Conservation (phyloP, 352 stramenopile species). For the Pythium utonaiense region DNA sequence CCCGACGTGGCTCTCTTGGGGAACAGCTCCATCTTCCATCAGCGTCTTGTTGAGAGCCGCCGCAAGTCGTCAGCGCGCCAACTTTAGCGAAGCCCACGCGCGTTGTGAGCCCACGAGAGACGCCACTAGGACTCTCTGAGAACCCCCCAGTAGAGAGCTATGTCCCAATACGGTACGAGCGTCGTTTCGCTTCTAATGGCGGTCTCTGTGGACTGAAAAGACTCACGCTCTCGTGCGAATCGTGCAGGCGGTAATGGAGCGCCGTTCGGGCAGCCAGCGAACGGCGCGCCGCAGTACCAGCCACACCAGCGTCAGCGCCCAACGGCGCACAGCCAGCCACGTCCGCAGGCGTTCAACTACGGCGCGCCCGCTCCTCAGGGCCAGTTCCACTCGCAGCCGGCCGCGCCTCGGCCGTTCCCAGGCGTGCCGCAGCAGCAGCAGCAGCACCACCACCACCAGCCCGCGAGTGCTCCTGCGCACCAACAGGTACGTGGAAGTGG, state of each 20-base stretch:
- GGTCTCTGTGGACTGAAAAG: background rate
- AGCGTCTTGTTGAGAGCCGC: background rate
- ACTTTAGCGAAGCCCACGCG: background rate
- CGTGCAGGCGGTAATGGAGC: background rate
- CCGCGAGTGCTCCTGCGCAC: conserved; percentile 7
- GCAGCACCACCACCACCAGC: conserved; percentile 17
- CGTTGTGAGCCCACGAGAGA: background rate
- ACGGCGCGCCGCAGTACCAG: conserved; percentile 22
- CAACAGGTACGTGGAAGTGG: no score
- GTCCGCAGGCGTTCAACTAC: conserved; percentile 22
- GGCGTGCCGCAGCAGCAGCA: conserved; percentile 9
- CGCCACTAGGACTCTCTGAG: background rate
- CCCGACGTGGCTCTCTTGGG: conserved; percentile 24
- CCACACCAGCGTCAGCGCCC: conserved; percentile 32
- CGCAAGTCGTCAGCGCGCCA: background rate
- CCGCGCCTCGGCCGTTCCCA: conserved; percentile 19
- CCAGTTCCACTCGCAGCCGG: conserved; percentile 17
- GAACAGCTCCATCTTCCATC: conserved; percentile 6
- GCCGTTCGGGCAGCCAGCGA: conserved; percentile 12
- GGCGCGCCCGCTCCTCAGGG: conserved; percentile 1
- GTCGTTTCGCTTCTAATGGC: background rate
- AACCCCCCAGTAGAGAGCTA: background rate
- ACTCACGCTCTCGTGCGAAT: background rate
- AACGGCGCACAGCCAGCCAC: conserved; percentile 18
- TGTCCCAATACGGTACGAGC: conserved; percentile 21